These are phyloP conservation scores for Sclerotinia subarctica DNA, from an alignment of 2,329 filamentous ascomycete genomes.

Conservation along the genomic window DNA sequence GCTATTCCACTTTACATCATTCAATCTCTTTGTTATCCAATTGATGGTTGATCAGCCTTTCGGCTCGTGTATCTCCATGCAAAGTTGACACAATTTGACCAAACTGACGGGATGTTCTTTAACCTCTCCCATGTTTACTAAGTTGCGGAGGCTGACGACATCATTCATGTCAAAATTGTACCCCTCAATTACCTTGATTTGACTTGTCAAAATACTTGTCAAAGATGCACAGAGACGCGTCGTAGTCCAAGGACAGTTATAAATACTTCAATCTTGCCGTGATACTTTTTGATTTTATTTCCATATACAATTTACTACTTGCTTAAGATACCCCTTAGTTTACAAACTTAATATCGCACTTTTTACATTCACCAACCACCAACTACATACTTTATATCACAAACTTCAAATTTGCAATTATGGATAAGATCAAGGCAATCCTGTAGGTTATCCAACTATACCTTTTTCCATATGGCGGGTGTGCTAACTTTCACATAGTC, in stretches of 20 bases:
- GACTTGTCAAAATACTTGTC: not conserved
- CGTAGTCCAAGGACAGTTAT: not conserved
- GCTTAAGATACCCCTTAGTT: conserved; percentile 19
- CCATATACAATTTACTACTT: conserved; percentile 4
- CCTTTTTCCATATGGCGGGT: not conserved
- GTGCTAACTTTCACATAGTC: conserved; percentile 11
- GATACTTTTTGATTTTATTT: not conserved
- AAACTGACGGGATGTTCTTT: not conserved
- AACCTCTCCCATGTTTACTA: not conserved
- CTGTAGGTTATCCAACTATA: conserved; percentile 29
- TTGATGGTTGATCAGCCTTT: not conserved
- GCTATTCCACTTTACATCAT: conserved; percentile 8
- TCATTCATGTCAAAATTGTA: conserved; percentile 6
- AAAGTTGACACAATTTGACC: not conserved
- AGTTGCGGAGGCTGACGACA: conserved; percentile 16
- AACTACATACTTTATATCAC: not conserved
- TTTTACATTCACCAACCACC: not conserved
- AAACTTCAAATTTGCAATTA: conserved; percentile 25
- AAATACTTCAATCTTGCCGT: conserved; percentile 4
- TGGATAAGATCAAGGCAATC: conserved; percentile 39
- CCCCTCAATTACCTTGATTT: conserved; percentile 19
- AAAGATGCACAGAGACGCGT: not conserved
- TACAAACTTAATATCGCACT: conserved; percentile 1
- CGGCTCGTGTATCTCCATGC: not conserved
- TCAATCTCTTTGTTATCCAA: not conserved